Base-by-base conservation (phyloP, 305 asterid genomes). In the Fraxinus albicans region DNA sequence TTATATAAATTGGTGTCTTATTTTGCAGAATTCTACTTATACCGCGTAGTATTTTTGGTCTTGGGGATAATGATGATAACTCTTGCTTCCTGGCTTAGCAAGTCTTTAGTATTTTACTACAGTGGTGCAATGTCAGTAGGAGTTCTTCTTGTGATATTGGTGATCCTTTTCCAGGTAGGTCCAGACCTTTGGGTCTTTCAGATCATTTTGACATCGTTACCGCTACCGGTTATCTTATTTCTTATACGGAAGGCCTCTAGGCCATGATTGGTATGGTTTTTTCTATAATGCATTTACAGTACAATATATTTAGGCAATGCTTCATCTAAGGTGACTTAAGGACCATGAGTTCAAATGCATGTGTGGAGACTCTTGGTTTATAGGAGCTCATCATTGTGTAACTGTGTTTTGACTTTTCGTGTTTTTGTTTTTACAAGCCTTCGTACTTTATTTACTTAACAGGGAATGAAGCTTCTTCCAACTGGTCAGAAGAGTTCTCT, bases 381-480 rank as follows among this genome's bases (percentile, higher is more conserved):
- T 47, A n/a, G 31, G 0, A 60, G 31, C 35, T 25, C 7, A 25
- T 67, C 17, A 25, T 27, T 25, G 33, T 67, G 36, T 35, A 63
- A 17, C 29, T 78, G 15, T 77, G 27, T 77, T 79, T 38, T 42
- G 50, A 44, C 17, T 44, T 44, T 83, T 15, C 31, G 3, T 4
- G 7, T 29, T 55, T 7, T 9, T 70, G 58, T 9, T 78, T 34
- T 19, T 10, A 33, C 70, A 81, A 35, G 60, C 83, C 74, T 67
- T 77, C 34, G 3, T 36, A 36, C 69, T 85, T 79, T 73, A 50
- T 47, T 17, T 81, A 84, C 76, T 81, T 84, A 79, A 84, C 93
- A 96, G 98, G 99, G 98, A 78, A 96, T 94, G 98, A 94, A 88
- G 91, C 93, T 93, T 88, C 98, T 96, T 87, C 99, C 99, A 80